phyloP scores from a whole-genome alignment of 1,284 basidiomycete species.

The Coriolopsis trogii region DNA sequence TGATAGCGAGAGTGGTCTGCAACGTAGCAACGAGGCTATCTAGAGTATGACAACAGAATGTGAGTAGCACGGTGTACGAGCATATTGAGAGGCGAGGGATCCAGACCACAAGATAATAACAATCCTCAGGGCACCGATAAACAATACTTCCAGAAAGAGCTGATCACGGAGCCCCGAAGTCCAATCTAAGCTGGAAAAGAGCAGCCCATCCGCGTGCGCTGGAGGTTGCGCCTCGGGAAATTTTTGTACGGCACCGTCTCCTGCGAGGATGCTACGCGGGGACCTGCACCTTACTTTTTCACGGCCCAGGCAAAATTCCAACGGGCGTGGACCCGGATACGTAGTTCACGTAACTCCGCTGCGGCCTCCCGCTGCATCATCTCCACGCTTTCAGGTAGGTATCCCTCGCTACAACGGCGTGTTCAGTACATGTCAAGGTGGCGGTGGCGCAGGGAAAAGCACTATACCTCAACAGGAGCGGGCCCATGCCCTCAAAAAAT shows the following conservation, averaged over 20 bases:
- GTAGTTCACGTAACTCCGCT: constrained; percentile 33
- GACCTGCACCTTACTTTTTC: constrained; percentile 22
- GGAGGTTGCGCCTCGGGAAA: constrained; percentile 1
- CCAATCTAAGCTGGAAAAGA: background rate
- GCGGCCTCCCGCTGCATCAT: constrained; percentile 35
- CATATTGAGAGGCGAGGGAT: background rate
- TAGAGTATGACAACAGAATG: background rate
- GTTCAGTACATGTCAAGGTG: background rate
- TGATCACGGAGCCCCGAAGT: too few relatives aligned
- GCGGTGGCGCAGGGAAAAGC: background rate
- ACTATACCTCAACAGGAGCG: constrained; percentile 35
- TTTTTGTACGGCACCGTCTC: constrained; percentile 5
- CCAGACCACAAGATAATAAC: background rate
- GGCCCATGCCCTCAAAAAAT: constrained; percentile 35
- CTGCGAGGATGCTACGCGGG: background rate
- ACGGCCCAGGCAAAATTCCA: constrained; percentile 41
- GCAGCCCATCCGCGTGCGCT: too few relatives aligned
- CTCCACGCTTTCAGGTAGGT: constrained; percentile 35
- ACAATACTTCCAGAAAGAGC: constrained; percentile 9
- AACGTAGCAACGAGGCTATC: too few relatives aligned
- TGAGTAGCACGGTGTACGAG: background rate
- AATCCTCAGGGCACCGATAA: background rate
- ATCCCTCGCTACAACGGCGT: constrained; percentile 32
- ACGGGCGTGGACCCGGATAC: constrained; percentile 34
- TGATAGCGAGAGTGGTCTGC: too few relatives aligned